These are phyloP conservation scores for Rhodotorula sp. DNA, from an alignment of 1,284 basidiomycete species.

Conservation along the genomic window DNA sequence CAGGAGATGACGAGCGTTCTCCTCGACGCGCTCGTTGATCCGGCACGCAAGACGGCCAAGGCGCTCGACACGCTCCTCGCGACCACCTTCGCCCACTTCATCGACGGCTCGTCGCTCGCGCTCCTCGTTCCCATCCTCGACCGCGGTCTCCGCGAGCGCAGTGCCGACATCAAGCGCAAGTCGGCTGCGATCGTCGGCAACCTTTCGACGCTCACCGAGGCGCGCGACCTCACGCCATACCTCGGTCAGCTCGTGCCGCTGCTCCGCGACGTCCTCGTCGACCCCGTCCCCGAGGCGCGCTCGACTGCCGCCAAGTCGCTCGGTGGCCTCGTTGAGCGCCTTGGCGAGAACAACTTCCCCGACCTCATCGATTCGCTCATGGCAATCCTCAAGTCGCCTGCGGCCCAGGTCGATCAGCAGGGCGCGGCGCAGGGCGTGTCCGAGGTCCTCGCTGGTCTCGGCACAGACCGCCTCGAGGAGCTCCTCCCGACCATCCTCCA, in stretches of 20 bases:
- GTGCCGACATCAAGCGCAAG: conserved; percentile 92
- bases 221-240: conserved; percentile 97
- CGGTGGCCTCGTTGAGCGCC: conserved; percentile 93
- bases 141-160: conserved; percentile 85
- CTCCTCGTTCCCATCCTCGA: conserved; percentile 95
- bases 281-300: conserved; percentile 69
- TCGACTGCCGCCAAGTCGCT: conserved; percentile 96
- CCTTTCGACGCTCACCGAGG: conserved; percentile 77
- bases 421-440: conserved; percentile 97
- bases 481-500: conserved; percentile 91
- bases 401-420: conserved; percentile 90
- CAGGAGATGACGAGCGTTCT: conserved; percentile 88
- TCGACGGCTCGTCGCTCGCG: conserved; percentile 96
- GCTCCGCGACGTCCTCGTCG: conserved; percentile 85
- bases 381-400: conserved; percentile 86
- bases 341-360: conserved; percentile 94
- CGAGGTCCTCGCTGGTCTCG: conserved; percentile 92
- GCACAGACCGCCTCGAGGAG: conserved; percentile 94
- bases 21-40: conserved; percentile 94
- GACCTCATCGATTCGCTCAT: conserved; percentile 90
- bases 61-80: conserved; percentile 83
- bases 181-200: conserved; percentile 97
- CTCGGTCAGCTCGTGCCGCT: conserved; percentile 83
- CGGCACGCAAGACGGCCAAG: conserved; percentile 77
- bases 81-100: conserved; percentile 97